Conservation (phyloP, 805 yeast genomes). For the Kuraishia ogatae region DNA sequence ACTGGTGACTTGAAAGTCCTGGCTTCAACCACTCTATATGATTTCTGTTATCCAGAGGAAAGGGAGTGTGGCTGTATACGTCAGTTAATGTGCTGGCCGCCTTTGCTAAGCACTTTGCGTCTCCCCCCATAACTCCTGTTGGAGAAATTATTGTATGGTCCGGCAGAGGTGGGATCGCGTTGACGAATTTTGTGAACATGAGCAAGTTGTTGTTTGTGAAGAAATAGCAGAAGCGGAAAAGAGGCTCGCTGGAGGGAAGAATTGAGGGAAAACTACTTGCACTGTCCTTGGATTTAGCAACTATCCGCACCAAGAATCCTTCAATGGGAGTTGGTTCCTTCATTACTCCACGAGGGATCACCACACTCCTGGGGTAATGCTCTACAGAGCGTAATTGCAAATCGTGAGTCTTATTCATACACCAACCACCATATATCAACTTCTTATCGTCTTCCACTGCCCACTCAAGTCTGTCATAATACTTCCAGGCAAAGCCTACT, state of each 20-base stretch:
- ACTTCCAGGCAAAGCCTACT: slow-evolving; percentile 49
- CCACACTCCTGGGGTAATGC: slow-evolving; percentile 27
- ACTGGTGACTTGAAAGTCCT: slow-evolving; percentile 19
- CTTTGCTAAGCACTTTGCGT: slow-evolving; percentile 14
- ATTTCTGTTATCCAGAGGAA: slow-evolving; percentile 35
- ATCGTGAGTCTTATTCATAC: slow-evolving; percentile 33
- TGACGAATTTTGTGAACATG: slow-evolving; percentile 43
- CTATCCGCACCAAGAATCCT: slow-evolving; percentile 62
- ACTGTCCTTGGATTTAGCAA: slow-evolving; percentile 33
- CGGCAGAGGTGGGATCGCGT: slow-evolving; percentile 54
- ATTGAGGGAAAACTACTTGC: neutral
- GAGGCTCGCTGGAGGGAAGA: slow-evolving; percentile 15
- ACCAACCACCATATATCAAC: slow-evolving; percentile 33
- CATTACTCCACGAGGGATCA: slow-evolving; percentile 10
- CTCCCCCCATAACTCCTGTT: slow-evolving; percentile 22
- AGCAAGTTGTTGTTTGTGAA: slow-evolving; percentile 54
- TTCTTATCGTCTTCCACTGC: slow-evolving; percentile 34
- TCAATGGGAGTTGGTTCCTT: slow-evolving; percentile 70
- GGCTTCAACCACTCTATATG: slow-evolving; percentile 59
- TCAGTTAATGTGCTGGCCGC: slow-evolving; percentile 21
- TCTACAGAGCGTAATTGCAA: slow-evolving; percentile 51
- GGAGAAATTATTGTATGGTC: slow-evolving; percentile 21
- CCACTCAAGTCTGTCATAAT: slow-evolving; percentile 76
- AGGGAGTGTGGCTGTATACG: slow-evolving; percentile 45
- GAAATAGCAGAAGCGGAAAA: slow-evolving; percentile 50